phyloP scores from a whole-genome alignment of 2,329 filamentous ascomycete species.

The Botryotinia narcissicola region DNA sequence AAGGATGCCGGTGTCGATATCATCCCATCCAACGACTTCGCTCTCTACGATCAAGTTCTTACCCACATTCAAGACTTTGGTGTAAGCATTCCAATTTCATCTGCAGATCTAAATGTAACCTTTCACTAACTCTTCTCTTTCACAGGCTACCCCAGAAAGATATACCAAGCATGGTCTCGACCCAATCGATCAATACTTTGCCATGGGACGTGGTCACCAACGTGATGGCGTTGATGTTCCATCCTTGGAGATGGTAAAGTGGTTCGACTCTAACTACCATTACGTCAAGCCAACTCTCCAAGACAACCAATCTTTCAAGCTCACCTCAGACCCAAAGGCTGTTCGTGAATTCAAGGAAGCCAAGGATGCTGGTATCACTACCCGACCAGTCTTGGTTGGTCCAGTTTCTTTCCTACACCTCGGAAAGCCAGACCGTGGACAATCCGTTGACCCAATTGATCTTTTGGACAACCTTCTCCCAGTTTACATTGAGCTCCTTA shows the following conservation, averaged over 20 bases:
- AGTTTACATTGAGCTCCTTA: conserved; percentile 88
- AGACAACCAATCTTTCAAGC: conserved; percentile 94
- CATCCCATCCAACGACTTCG: conserved; percentile 99
- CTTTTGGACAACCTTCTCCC: conserved; percentile 91
- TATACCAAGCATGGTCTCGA: conserved; percentile 89
- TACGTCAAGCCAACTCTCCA: conserved; percentile 99
- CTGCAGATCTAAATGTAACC: not conserved
- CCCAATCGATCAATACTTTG: conserved; percentile 95
- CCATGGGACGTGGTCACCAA: conserved; percentile 98
- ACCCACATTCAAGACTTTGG: conserved; percentile 98
- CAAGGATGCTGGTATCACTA: conserved; percentile 91
- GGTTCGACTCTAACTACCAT: conserved; percentile 99
- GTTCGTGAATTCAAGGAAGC: conserved; percentile 93
- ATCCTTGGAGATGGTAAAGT: conserved; percentile 98
- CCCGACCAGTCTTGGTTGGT: conserved; percentile 90
- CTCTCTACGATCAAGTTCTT: conserved; percentile 96
- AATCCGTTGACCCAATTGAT: conserved; percentile 88
- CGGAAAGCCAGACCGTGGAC: conserved; percentile 95
- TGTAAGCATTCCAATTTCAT: conserved; percentile 52
- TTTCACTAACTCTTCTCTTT: conserved; percentile 21
- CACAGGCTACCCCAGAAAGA: conserved; percentile 81
- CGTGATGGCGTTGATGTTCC: conserved; percentile 92
- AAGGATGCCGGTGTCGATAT: conserved; percentile 96
- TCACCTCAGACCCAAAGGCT: conserved; percentile 84
- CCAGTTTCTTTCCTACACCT: conserved; percentile 97